A percentile compares a stretch with the other conserved stretches of the same genome.
These are phyloP conservation scores for Cladochytrium replicatum DNA, from an alignment of 192 early-diverging fungal genomes.

Conservation along the genomic window DNA sequence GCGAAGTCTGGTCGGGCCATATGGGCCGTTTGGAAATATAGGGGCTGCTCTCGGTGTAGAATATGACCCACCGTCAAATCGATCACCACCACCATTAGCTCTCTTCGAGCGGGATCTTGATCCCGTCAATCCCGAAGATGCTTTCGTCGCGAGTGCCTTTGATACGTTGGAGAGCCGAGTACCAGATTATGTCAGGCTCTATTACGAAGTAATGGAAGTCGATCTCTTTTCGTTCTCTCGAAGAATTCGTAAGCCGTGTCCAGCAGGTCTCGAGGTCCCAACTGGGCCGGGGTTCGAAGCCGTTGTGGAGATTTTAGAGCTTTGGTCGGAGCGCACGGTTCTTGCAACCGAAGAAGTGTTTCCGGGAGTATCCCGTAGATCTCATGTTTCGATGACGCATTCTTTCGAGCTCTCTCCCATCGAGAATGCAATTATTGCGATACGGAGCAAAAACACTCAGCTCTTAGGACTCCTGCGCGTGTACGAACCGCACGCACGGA, in stretches of 20 bases:
- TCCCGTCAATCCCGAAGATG: slow-evolving; percentile 4
- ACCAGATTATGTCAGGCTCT: slow-evolving; percentile 40
- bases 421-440: slow-evolving; percentile 62
- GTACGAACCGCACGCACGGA: slow-evolving; percentile 26
- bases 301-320: slow-evolving; percentile 55
- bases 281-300: slow-evolving; percentile 25
- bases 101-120: background rate
- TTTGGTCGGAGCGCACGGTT: slow-evolving; percentile 69
- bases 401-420: slow-evolving; percentile 59
- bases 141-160: background rate
- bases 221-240: slow-evolving; percentile 51
- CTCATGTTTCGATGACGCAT: slow-evolving; percentile 39
- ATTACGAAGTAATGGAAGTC: slow-evolving; percentile 59
- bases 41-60: background rate
- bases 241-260: slow-evolving; percentile 40
- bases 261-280: slow-evolving; percentile 1
- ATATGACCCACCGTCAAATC: background rate
- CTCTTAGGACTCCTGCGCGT: slow-evolving; percentile 39
- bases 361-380: slow-evolving; percentile 50
- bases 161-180: slow-evolving; percentile 23
- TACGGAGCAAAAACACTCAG: slow-evolving; percentile 59
- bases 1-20: background rate
- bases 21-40: background rate
- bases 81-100: slow-evolving; percentile 1
- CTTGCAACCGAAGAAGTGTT: slow-evolving; percentile 55